Evolutionary conservation across 257 asterid species (phyloP).

Genomic region (Vinca minor): DNA sequence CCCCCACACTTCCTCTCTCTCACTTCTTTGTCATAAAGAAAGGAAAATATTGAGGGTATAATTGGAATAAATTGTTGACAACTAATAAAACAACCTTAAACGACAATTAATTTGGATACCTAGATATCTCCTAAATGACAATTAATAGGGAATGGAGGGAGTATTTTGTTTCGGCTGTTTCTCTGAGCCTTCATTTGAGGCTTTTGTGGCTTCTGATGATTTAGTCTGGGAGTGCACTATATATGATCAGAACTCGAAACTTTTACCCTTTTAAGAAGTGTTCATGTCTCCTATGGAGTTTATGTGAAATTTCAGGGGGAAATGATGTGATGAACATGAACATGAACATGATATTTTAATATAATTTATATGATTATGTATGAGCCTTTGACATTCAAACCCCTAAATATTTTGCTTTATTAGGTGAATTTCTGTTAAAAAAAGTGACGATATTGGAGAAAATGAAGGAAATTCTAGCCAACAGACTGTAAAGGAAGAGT

Average conservation of each 20-base stretch:
- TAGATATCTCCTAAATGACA: too few species aligned
- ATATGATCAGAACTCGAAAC: background rate
- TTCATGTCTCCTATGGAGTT: background rate
- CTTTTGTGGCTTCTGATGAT: background rate
- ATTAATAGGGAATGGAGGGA: too few species aligned
- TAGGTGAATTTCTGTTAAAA: background rate
- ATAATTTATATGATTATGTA: background rate
- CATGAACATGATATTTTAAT: background rate
- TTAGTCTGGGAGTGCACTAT: background rate
- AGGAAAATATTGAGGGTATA: too few species aligned
- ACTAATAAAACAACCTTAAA: too few species aligned
- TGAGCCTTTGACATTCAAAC: conserved; percentile 1
- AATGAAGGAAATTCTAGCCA: too few species aligned
- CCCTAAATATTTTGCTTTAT: background rate
- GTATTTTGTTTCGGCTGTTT: background rate
- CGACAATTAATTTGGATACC: too few species aligned
- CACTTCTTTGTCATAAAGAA: too few species aligned
- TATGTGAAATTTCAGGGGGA: background rate
- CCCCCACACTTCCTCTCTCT: too few species aligned
- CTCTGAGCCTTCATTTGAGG: background rate
- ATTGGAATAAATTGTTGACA: too few species aligned
- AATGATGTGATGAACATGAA: background rate
- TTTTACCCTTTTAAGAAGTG: background rate
- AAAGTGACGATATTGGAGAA: background rate
- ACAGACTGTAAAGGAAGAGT: too few species aligned